Conservation (phyloP, 768 basidiomycete genomes). For the Arthromyces matolae region DNA sequence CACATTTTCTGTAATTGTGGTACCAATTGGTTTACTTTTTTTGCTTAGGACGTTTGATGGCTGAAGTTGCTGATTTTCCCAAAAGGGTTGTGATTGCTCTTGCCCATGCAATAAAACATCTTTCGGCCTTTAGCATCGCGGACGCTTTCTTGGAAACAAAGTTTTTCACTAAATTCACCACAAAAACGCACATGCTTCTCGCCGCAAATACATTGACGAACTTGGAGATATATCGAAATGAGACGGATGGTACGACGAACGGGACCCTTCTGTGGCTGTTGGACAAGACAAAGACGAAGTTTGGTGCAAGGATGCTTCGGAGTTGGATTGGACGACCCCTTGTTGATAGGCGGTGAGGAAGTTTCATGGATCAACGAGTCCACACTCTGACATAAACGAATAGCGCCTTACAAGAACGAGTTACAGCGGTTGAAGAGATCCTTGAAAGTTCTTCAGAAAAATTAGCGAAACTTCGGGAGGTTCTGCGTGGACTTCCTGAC, state of each 20-base stretch:
- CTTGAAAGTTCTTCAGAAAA: constrained; percentile 54
- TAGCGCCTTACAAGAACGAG: constrained; percentile 71
- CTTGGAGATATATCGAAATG: constrained; percentile 90
- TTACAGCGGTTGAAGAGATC: constrained; percentile 86
- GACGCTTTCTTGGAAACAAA: constrained; percentile 73
- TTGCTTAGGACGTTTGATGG: constrained; percentile 58
- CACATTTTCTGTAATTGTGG: constrained; percentile 10
- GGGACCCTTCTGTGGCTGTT: constrained; percentile 86
- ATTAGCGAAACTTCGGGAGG: constrained; percentile 61
- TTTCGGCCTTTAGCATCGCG: constrained; percentile 71
- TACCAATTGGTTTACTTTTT: background rate
- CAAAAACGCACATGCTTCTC: constrained; percentile 79
- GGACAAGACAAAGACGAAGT: constrained; percentile 83
- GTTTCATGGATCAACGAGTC: background rate
- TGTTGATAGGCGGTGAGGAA: constrained; percentile 58
- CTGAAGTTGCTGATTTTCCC: constrained; percentile 62
- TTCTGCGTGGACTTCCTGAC: constrained; percentile 80
- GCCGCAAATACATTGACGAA: constrained; percentile 86
- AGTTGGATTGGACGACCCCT: constrained; percentile 88
- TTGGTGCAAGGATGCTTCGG: constrained; percentile 80
- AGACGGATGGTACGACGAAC: constrained; percentile 67
- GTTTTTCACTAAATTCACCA: constrained; percentile 78
- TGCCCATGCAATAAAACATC: constrained; percentile 68
- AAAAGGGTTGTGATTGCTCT: constrained; percentile 67
- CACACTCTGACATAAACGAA: background rate